phyloP scores from a whole-genome alignment of 1,284 basidiomycete species.

The Puccinia coronata region DNA sequence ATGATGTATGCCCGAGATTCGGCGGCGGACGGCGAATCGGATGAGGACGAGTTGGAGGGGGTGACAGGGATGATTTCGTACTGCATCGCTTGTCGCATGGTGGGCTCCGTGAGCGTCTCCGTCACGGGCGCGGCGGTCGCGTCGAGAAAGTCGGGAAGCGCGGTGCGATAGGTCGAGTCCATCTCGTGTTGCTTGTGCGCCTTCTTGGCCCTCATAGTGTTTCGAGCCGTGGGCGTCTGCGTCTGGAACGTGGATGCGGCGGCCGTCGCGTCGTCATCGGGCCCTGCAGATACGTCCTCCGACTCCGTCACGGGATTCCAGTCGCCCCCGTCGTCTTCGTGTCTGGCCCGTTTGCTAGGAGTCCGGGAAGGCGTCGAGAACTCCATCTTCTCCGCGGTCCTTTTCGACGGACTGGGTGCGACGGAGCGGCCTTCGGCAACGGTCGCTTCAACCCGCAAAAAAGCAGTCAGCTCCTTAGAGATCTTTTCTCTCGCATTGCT shows the following conservation, averaged over 20 bases:
- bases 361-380: neutral
- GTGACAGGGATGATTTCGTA: slow-evolving; percentile 22
- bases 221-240: neutral
- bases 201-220: neutral
- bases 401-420: slow-evolving; percentile 13
- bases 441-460: neutral
- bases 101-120: neutral
- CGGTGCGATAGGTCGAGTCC: neutral
- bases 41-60: neutral
- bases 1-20: neutral
- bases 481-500: too few species aligned
- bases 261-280: neutral
- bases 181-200: neutral
- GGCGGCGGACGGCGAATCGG: neutral
- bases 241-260: neutral
- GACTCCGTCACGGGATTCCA: neutral
- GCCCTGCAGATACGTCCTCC: neutral
- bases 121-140: neutral
- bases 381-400: neutral
- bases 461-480: neutral
- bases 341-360: neutral
- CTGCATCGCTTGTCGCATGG: neutral
- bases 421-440: neutral
- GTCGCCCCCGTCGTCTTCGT: neutral
- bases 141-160: neutral